Base-by-base conservation (phyloP, 2,329 filamentous ascomycete genomes). In the Pseudocercospora macadamiae region DNA sequence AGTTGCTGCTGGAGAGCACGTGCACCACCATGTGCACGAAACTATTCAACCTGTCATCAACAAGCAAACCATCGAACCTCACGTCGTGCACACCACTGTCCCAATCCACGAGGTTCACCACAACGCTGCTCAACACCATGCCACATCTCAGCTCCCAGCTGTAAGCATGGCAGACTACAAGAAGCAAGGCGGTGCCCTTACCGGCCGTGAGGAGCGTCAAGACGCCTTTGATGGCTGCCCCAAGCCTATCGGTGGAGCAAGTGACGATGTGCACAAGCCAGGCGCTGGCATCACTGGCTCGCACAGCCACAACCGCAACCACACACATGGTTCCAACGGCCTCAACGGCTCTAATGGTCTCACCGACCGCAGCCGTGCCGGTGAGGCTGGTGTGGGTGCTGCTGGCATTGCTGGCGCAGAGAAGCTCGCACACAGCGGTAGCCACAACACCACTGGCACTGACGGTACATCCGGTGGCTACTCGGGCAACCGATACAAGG, bases 101-200 rank as follows among this genome's bases (percentile, higher is more conserved):
- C 89, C 88, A 0, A 81, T 91, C 39, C 88, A 91, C 64, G 89
- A 91, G 75, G 82, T 83, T 1, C 88, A 91, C 70, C 86, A 90
- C 67, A 85, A 87, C 51, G 79, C 83, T 12, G 79, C 87, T 1
- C 81, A 88, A 59, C 85, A 89, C 70, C 89, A 91, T 69, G 79
- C 81, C 42, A 82, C 86, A 1, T 86, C 86, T 0, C 79, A 83
- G 2, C 79, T 91, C 0, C 88, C 88, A 1, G 73, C 83, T 9
- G 85, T 90, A 70, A 85, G 78, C 32, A 79, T 91, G 70, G 76
- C 80, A 0, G 87, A 91, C 66, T 91, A 89, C 71, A 81, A 80
- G 74, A 70, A 74, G 59, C 72, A 81, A 53, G 84, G 85, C 12
- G 84, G 85, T 42, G 73, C 75, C 1, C 72, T 89, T 1, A 73